Conservation (phyloP, 257 asterid species). For the Phtheirospermum japonicum region DNA sequence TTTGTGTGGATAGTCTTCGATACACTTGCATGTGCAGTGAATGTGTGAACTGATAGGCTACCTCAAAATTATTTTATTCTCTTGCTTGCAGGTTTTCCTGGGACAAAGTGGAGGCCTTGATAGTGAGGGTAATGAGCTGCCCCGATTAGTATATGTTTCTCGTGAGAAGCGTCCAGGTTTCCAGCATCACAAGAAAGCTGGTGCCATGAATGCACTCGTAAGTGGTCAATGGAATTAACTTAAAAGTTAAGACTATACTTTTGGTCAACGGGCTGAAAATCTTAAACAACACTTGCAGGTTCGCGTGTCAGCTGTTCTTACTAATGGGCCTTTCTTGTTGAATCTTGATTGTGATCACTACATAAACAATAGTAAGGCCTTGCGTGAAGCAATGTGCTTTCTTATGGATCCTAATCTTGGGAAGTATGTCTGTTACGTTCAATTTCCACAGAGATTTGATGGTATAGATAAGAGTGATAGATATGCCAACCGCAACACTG, state of each 20-base stretch:
- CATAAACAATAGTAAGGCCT: slow-evolving; percentile 93
- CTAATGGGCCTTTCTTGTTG: slow-evolving; percentile 98
- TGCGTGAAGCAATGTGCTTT: slow-evolving; percentile 96
- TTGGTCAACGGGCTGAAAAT: too few relatives aligned
- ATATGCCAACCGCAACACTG: slow-evolving; percentile 97
- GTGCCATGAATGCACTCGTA: slow-evolving; percentile 98
- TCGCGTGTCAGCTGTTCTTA: slow-evolving; percentile 94
- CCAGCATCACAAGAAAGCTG: slow-evolving; percentile 97
- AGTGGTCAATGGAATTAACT: slow-evolving; percentile 34
- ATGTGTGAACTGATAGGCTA: too few relatives aligned
- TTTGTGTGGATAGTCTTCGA: too few relatives aligned
- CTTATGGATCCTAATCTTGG: slow-evolving; percentile 92
- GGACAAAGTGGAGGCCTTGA: slow-evolving; percentile 96
- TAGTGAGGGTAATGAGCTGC: slow-evolving; percentile 88
- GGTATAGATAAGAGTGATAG: slow-evolving; percentile 93
- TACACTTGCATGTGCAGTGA: too few relatives aligned
- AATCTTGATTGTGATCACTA: slow-evolving; percentile 99
- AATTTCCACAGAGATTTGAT: slow-evolving; percentile 96
- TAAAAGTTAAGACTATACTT: too few relatives aligned
- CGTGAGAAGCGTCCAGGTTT: slow-evolving; percentile 99
- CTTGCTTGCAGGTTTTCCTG: slow-evolving; percentile 39
- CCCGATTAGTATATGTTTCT: slow-evolving; percentile 94
- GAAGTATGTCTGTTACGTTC: slow-evolving; percentile 88
- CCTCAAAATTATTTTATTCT: not conserved
- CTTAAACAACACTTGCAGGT: slow-evolving; percentile 47